Evolutionary conservation across 495 filamentous ascomycete species (phyloP), one percentile per base, ranked within the genome.

Genomic region (Penicillium cataractarum): DNA sequence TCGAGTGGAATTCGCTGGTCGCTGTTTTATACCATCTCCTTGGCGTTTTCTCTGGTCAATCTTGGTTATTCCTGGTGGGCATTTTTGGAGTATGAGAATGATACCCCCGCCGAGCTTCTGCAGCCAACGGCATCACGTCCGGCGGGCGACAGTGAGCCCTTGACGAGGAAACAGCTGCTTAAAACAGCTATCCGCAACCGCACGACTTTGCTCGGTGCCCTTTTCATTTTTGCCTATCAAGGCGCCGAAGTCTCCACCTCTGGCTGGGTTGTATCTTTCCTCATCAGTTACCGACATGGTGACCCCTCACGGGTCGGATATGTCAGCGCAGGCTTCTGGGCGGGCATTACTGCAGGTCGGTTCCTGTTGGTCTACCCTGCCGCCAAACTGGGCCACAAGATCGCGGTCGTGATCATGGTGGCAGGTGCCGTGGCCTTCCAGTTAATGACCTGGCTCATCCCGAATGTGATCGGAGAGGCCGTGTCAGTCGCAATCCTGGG

Each of bases 321-420:
- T 70, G 91, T 94, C 4, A 92, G 90, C 22, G 80, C 90, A 0
- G 92, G 91, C 5, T 96, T 93, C 74, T 93, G 92, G 92, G 90
- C 73, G 9, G 90, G 91, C 48, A 90, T 96, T 60, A 92, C 78
- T 6, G 67, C 89, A 0, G 91, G 91, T 1, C 82, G 92, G 2
- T 88, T 93, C 70, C 60, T 86, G 3, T 80, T 95, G 39, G 83
- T 84, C 12, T 84, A 86, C 21, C 76, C 86, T 0, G 88, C 89
- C 0, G 81, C 85, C 58, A 78, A 76, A 8, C 62, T 93, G 21
- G 91, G 90, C 27, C 90, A 94, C 74, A 89, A 86, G 65, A 54
- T 66, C 1, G 86, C 88, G 68, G 89, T 93, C 17, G 82, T 86
- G 62, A 64, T 76, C 13, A 80, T 92, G 54, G 79, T 86, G 0